phyloP scores from a whole-genome alignment of 306 rosid genomes.

The Macrotyloma uniflorum region DNA sequence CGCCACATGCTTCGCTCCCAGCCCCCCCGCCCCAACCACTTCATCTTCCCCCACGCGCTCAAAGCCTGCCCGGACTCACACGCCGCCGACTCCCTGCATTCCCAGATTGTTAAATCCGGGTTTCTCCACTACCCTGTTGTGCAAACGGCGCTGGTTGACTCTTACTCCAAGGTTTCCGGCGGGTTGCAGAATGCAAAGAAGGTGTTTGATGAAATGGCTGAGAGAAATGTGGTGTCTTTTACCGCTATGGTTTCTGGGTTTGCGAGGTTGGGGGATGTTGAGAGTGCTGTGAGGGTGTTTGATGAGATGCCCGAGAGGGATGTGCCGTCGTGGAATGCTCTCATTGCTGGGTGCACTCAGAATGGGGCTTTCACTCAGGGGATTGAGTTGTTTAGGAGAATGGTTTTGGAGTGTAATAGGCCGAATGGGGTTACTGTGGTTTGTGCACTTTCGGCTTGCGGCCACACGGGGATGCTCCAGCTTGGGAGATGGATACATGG shows the following conservation, averaged over 20 bases:
- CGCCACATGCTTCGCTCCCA: constrained; percentile 54
- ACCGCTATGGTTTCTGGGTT: constrained; percentile 74
- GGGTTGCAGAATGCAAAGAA: constrained; percentile 45
- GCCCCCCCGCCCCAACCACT: constrained; percentile 53
- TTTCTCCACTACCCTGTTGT: constrained; percentile 65
- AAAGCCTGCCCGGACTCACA: constrained; percentile 46
- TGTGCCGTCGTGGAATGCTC: constrained; percentile 80
- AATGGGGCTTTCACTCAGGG: constrained; percentile 70
- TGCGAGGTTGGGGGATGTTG: constrained; percentile 63
- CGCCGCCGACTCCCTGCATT: constrained; percentile 47
- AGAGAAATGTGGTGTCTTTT: constrained; percentile 68
- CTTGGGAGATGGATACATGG: constrained; percentile 85
- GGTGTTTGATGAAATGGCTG: constrained; percentile 74
- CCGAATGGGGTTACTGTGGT: constrained; percentile 72
- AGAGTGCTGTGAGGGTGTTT: constrained; percentile 57
- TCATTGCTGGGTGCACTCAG: constrained; percentile 77
- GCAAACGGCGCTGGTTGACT: constrained; percentile 65
- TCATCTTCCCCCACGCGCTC: constrained; percentile 67
- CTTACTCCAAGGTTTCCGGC: constrained; percentile 46
- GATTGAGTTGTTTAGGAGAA: constrained; percentile 60
- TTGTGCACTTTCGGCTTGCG: constrained; percentile 80
- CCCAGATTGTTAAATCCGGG: constrained; percentile 67
- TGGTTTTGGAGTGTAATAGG: constrained; percentile 47
- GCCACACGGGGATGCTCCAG: constrained; percentile 73
- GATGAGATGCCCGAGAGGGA: constrained; percentile 68